Conservation (phyloP, 768 basidiomycete species). For the Cystobasidium ongulense region DNA sequence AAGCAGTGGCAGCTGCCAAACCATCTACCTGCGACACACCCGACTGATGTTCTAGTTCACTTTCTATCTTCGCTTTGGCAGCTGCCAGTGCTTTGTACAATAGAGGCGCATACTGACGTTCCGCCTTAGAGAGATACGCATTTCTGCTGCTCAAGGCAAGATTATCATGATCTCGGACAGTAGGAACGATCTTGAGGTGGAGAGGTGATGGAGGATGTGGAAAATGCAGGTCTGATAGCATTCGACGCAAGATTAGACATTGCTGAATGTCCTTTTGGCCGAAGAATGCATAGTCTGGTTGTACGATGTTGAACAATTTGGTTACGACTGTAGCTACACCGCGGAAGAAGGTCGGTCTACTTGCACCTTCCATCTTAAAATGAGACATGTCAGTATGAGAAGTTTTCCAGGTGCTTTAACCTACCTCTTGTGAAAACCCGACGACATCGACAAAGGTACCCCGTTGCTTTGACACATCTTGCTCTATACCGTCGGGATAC, state of each 20-base stretch:
- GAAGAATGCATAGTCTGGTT: slow-evolving; percentile 51
- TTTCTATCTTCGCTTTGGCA: slow-evolving; percentile 50
- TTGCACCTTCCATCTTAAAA: slow-evolving; percentile 76
- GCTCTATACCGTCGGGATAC: slow-evolving; percentile 85
- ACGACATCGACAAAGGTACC: slow-evolving; percentile 90
- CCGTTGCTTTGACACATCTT: slow-evolving; percentile 62
- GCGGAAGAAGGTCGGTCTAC: slow-evolving; percentile 82
- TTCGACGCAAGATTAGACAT: slow-evolving; percentile 68
- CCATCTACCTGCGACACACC: slow-evolving; percentile 26
- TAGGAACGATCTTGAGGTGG: slow-evolving; percentile 79
- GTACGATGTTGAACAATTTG: slow-evolving; percentile 85
- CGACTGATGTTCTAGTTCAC: slow-evolving; percentile 36
- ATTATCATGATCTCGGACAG: slow-evolving; percentile 56
- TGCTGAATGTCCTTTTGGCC: slow-evolving; percentile 99
- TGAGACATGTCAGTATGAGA: background rate
- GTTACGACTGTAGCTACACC: slow-evolving; percentile 92
- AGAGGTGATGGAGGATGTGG: slow-evolving; percentile 59
- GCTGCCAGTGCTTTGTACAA: slow-evolving; percentile 62
- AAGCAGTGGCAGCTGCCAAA: slow-evolving; percentile 41
- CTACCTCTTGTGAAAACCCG: slow-evolving; percentile 60
- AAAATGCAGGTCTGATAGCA: slow-evolving; percentile 72
- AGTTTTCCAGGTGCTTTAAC: background rate
- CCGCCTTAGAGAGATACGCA: slow-evolving; percentile 61
- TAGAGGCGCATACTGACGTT: slow-evolving; percentile 59
- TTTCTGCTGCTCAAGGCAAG: slow-evolving; percentile 90